phyloP scores from a whole-genome alignment of 306 rosid genomes.

The Prunus mira region DNA sequence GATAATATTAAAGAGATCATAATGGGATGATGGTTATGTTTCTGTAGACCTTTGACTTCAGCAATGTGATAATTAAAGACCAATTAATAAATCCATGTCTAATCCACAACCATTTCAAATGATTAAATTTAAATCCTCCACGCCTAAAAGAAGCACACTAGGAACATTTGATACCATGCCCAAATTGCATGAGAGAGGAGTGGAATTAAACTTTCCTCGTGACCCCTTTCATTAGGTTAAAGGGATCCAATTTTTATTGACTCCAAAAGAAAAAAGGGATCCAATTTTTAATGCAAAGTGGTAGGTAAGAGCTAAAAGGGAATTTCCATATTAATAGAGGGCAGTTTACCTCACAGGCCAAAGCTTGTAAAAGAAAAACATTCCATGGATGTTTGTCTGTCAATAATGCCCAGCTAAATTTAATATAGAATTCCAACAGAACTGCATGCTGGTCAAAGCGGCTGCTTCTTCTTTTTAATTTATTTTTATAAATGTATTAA shows the following conservation, averaged over 20 bases:
- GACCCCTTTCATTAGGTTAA: neutral
- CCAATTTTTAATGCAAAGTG: neutral
- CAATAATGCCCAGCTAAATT: neutral
- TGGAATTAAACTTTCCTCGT: neutral
- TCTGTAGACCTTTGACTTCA: conserved; percentile 6
- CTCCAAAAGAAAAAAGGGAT: neutral
- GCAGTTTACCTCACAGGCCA: neutral
- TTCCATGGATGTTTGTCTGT: neutral
- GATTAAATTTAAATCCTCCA: too few relatives aligned
- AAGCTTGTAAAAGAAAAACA: neutral
- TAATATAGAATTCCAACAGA: neutral
- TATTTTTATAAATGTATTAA: neutral
- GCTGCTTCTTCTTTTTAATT: too few relatives aligned
- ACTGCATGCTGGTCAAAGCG: neutral
- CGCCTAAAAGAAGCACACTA: too few relatives aligned
- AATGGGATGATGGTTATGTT: neutral
- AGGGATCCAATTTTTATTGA: neutral
- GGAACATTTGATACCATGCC: neutral
- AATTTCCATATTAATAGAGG: neutral
- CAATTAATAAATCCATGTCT: neutral
- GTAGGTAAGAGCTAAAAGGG: neutral
- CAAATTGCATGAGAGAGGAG: neutral
- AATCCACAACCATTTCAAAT: too few relatives aligned
- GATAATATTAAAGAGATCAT: too few relatives aligned
- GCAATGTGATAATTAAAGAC: neutral